Evolutionary conservation across 2,329 filamentous ascomycete genomes (phyloP), one percentile per base, ranked within the genome.

Genomic region (Alternaria triticina): DNA sequence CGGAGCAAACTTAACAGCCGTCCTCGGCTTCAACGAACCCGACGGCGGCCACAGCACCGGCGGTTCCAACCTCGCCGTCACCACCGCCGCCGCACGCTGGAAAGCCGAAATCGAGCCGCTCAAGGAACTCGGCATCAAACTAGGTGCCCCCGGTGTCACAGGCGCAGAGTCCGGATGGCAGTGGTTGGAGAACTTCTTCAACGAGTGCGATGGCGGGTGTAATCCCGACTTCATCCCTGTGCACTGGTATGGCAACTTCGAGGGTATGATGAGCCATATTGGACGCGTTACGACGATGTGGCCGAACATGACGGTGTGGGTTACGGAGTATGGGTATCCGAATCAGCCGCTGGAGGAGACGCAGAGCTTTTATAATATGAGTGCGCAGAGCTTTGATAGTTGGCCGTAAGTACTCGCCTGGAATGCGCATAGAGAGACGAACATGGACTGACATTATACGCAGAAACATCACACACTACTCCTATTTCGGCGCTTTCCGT

Each of bases 21-120:
- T 92, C 3, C 82, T 95, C n/a, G 86, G 83, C 27, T 94, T 94
- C 83, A 95, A 96, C 79, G 92, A 96, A 75, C 92, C 92, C 0
- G 91, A 95, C 73, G 87, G 86, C 15, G 77, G 82, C 3, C 67
- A 72, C 1, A 71, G 74, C 2, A 85, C 82, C 9, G 90, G 90
- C 44, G 92, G 92, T 4, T 90, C 87, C 66, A 82, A 87, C 66
- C 81, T 94, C 22, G 75, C 83, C 2, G 88, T 91, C 0, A 75
- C 82, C 9, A 76, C 80, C 1, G 92, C 92, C 0, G 92, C 92
- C 2, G 77, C 84, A 56, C 85, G 88, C 8, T 96, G 91, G 91
- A 88, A 90, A 30, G 82, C 83, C 44, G 88, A 93, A 72, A 88
- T 96, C 60, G 86, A 91, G 68, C 92, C 92, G 0, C 82, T 96